These are phyloP conservation scores for Pseudocercospora fuligena DNA, from an alignment of 2,329 filamentous ascomycete species.

Conservation along the genomic window DNA sequence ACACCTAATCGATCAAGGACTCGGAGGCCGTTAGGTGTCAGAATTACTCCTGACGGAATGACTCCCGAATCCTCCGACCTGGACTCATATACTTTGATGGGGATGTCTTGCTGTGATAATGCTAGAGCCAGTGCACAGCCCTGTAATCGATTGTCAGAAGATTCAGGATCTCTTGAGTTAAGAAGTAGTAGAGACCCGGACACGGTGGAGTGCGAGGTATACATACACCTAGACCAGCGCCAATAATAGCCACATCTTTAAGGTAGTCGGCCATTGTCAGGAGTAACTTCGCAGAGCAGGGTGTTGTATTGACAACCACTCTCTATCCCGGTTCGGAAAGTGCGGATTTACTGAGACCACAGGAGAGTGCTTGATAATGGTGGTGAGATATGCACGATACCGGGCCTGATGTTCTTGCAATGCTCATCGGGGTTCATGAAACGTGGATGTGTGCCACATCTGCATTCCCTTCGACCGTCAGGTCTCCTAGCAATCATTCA, in stretches of 20 bases:
- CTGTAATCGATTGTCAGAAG: slow-evolving; percentile 5
- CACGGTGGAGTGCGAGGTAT: not conserved
- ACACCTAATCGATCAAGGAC: slow-evolving; percentile 58
- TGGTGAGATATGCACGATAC: no score
- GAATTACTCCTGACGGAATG: slow-evolving; percentile 51
- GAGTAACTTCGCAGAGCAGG: not conserved
- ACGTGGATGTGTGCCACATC: no score
- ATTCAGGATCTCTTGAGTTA: not conserved
- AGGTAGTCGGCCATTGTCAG: slow-evolving; percentile 23
- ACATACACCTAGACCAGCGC: slow-evolving; percentile 29
- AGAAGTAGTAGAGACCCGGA: not conserved
- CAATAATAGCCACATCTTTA: slow-evolving; percentile 26
- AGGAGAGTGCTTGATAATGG: no score
- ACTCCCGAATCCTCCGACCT: slow-evolving; percentile 20
- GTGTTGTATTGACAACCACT: not conserved
- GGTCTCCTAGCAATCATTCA: no score
- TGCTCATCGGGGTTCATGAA: no score
- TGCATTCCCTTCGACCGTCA: no score
- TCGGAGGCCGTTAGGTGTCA: slow-evolving; percentile 63
- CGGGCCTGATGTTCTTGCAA: no score
- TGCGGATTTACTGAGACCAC: no score
- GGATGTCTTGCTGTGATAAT: slow-evolving; percentile 26
- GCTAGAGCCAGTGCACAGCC: slow-evolving; percentile 34
- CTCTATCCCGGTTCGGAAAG: not conserved
- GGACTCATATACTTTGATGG: slow-evolving; percentile 32